These are phyloP conservation scores for Pseudogymnoascus sp. DNA, from an alignment of 2,329 filamentous ascomycete species.

Conservation along the genomic window DNA sequence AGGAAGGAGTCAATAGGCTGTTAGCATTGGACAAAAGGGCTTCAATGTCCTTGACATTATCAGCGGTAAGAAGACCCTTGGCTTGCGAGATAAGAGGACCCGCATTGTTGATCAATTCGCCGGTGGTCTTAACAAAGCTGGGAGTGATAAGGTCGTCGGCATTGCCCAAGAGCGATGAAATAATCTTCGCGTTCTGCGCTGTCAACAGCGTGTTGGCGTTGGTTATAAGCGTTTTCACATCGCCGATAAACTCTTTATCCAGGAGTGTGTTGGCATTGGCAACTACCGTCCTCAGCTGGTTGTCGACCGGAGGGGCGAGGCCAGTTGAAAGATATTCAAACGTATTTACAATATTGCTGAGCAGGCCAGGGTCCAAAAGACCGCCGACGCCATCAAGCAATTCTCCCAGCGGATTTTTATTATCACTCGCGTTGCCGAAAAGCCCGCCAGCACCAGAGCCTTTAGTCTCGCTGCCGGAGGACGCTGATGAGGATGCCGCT, in stretches of 20 bases:
- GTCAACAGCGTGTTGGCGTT: background rate
- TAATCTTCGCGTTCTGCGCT: background rate
- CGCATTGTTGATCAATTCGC: background rate
- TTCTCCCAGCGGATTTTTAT: background rate
- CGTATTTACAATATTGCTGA: background rate
- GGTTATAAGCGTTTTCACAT: background rate
- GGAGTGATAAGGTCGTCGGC: conserved; percentile 18
- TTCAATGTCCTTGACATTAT: background rate
- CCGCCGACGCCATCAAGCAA: background rate
- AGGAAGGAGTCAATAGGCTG: background rate
- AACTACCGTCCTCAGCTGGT: background rate
- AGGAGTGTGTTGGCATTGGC: conserved; percentile 16
- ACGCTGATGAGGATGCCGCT: background rate
- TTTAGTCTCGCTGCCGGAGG: background rate
- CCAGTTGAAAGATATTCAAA: background rate
- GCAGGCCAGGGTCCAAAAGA: background rate
- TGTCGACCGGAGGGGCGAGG: background rate
- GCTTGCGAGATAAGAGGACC: background rate
- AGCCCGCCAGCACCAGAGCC: background rate
- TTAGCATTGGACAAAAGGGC: background rate
- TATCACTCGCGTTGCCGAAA: background rate
- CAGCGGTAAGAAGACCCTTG: background rate
- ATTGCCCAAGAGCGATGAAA: background rate
- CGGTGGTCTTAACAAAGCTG: background rate
- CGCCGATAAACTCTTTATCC: background rate